Evolutionary conservation across 1,284 basidiomycete species (phyloP).

Genomic region (Sanguinoderma infundibulare): DNA sequence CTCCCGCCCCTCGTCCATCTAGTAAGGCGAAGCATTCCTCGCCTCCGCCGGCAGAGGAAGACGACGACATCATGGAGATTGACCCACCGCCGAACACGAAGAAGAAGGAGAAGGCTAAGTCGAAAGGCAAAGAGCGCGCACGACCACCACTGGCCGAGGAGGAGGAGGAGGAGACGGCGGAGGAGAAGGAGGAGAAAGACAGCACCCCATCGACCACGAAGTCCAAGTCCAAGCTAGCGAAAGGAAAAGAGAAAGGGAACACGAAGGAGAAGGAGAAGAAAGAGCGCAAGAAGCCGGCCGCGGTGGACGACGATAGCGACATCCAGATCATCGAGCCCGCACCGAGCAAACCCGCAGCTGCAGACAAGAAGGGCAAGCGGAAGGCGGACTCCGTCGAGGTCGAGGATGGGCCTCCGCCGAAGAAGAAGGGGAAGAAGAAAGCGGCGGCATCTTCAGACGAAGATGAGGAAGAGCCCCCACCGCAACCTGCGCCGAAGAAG

Average conservation of each 20-base stretch:
- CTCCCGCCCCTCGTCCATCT: background rate
- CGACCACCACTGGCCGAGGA: slow-evolving; percentile 9
- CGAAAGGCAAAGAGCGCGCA: slow-evolving; percentile 15
- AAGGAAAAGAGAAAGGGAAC: slow-evolving; percentile 21
- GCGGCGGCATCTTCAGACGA: slow-evolving; percentile 6
- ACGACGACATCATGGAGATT: slow-evolving; percentile 24
- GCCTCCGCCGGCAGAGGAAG: background rate
- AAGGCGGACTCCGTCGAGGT: slow-evolving; percentile 31
- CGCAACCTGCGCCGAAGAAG: slow-evolving; percentile 13
- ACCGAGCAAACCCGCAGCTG: slow-evolving; percentile 1
- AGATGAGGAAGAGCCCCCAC: slow-evolving; percentile 5
- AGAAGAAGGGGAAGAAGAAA: slow-evolving; percentile 20
- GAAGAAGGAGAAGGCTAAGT: slow-evolving; percentile 20
- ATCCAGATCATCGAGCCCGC: slow-evolving; percentile 20
- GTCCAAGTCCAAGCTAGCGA: slow-evolving; percentile 17
- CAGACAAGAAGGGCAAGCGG: slow-evolving; percentile 35
- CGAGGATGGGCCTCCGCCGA: slow-evolving; percentile 6
- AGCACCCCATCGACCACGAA: slow-evolving; percentile 6
- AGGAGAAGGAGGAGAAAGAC: slow-evolving; percentile 18
- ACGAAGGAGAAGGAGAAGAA: slow-evolving; percentile 31
- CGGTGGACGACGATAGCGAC: slow-evolving; percentile 22
- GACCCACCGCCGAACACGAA: slow-evolving; percentile 19
- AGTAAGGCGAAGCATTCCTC: slow-evolving; percentile 4
- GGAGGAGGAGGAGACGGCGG: too few relatives aligned
- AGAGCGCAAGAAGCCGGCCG: slow-evolving; percentile 27